These are phyloP conservation scores for Erigeron philadelphicus DNA, from an alignment of 140 eudicot species.

Conservation along the genomic window DNA sequence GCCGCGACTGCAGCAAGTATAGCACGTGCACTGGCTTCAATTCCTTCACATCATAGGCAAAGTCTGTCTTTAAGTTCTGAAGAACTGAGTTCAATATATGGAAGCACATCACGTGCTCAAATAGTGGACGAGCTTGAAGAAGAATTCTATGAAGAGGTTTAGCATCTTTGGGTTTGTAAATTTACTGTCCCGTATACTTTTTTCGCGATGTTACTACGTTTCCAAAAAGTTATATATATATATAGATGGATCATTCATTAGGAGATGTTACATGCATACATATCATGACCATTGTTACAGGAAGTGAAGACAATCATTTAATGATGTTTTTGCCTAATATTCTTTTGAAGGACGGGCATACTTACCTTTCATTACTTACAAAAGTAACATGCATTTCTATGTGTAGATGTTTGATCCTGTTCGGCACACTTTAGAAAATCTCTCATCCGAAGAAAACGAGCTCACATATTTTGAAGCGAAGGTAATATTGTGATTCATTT, in stretches of 20 bases:
- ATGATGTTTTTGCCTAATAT: too few species aligned
- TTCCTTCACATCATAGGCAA: slow-evolving; percentile 82
- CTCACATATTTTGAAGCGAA: slow-evolving; percentile 64
- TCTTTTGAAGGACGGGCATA: too few species aligned
- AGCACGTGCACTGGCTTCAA: slow-evolving; percentile 88
- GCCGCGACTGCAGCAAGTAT: slow-evolving; percentile 97
- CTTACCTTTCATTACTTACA: too few species aligned
- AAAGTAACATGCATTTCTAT: slow-evolving; percentile 13
- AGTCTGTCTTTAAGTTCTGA: slow-evolving; percentile 78
- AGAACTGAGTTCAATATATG: slow-evolving; percentile 80
- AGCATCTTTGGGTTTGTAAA: slow-evolving; percentile 16
- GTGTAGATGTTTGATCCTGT: slow-evolving; percentile 82
- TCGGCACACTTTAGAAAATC: slow-evolving; percentile 64
- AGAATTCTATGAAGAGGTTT: slow-evolving; percentile 90
- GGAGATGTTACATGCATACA: too few species aligned
- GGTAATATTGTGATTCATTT: slow-evolving; percentile 35
- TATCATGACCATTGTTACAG: too few species aligned
- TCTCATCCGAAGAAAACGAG: slow-evolving; percentile 68
- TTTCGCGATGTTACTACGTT: not conserved
- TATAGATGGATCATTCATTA: not conserved
- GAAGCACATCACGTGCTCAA: slow-evolving; percentile 58
- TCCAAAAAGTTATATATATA: not conserved
- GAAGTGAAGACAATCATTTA: too few species aligned
- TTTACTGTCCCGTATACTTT: slow-evolving; percentile 14
- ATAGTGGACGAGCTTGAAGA: slow-evolving; percentile 75